These are phyloP conservation scores for Chenopodium quinoa DNA, from an alignment of 148 eudicot genomes.

Conservation along the genomic window DNA sequence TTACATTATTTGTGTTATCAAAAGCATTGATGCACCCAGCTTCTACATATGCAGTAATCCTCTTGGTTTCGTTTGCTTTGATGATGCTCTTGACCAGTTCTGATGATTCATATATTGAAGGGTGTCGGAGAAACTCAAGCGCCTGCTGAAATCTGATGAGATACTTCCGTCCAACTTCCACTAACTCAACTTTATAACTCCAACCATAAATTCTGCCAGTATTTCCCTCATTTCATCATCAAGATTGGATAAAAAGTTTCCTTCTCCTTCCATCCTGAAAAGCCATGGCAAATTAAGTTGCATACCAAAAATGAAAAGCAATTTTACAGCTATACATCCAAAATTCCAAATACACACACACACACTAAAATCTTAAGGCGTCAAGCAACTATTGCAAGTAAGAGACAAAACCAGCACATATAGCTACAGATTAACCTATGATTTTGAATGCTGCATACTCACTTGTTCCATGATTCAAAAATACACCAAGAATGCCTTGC, in stretches of 20 bases:
- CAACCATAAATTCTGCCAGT: constrained; percentile 28
- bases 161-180: constrained; percentile 35
- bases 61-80: constrained; percentile 41
- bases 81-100: constrained; percentile 42
- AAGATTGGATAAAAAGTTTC: not conserved
- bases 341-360: no score
- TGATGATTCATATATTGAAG: constrained; percentile 42
- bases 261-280: constrained; percentile 29
- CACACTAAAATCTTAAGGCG: not conserved
- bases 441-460: not conserved
- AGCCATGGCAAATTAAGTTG: not conserved
- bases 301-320: not conserved
- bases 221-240: constrained; percentile 14
- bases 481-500: not conserved
- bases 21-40: constrained; percentile 48
- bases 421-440: not conserved
- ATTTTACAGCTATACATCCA: not conserved
- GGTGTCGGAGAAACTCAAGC: constrained; percentile 47
- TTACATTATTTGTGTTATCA: constrained; percentile 34
- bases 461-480: not conserved
- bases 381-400: not conserved
- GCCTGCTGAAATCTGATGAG: constrained; percentile 57
- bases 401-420: not conserved
- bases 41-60: constrained; percentile 48
- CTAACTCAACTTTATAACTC: constrained; percentile 52